Base-by-base conservation (phyloP, 495 filamentous ascomycete species). In the Penicillium bovifimosum region DNA sequence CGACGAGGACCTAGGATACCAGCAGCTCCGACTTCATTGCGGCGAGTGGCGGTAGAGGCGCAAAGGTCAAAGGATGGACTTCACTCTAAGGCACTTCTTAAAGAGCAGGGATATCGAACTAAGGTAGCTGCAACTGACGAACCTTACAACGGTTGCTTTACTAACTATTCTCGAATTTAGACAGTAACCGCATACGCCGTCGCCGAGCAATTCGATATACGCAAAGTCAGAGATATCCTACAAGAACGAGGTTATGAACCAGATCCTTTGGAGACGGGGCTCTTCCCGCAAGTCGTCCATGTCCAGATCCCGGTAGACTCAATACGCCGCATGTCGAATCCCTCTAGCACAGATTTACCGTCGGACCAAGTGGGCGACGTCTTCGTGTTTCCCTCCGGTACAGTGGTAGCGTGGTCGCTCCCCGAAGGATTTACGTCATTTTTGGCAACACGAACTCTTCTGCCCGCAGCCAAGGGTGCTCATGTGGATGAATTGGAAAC, bases 311-410 rank as follows among this genome's bases (percentile, higher is more conserved):
- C 77, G 9, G 80, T 78, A 50, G 79, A 68, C 69, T 85, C 66
- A 59, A 70, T 74, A 44, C 66, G 66, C 14, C 69, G 73, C 29
- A 61, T 71, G 40, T 66, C 63, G 54, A 87, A 81, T 64, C 79
- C 64, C 62, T 84, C 67, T 49, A 67, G 69, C 14, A 76, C 76
- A 18, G 82, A 79, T 47, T 80, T 89, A 41, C 71, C 82, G 20
- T 67, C 75, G 3, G 74, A 80, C 35, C 82, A 87, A 62, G 80
- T 82, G 45, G 91, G 90, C 10, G 93, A 97, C 65, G 79, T 96
- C 11, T 96, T 97, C 57, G 83, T 98, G n/a, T 98, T 98, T 59
- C 90, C 93, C 5, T 96, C 92, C 1, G 93, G 93, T 3, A 95
- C 90, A n/a, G 81, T 96, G 5, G 93, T 97, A 8, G 81, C 88